A percentile compares a stretch with the other conserved stretches of the same genome.
Conservation (phyloP, 768 basidiomycete species). For the Boletellus sp. region DNA sequence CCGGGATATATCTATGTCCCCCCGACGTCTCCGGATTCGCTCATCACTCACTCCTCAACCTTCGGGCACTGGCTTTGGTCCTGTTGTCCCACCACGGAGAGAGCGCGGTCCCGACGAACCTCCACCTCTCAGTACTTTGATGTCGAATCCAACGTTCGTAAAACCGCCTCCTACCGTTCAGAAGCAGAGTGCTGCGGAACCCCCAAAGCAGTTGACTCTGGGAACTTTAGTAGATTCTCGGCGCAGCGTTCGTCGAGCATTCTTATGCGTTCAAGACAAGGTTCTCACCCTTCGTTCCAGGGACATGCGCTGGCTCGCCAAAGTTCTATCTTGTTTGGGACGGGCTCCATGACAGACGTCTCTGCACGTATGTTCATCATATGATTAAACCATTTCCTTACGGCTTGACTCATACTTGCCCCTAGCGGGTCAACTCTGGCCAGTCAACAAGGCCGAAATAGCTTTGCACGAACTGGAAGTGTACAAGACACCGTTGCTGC, state of each 20-base stretch:
- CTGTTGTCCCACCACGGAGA: conserved; percentile 35
- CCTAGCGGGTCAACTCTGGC: conserved; percentile 28
- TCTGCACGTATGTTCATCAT: conserved; percentile 29
- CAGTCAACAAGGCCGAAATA: conserved; percentile 55
- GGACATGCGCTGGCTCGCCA: conserved; percentile 49
- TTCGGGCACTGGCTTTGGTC: conserved; percentile 39
- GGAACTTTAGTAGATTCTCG: conserved; percentile 57
- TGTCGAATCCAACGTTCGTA: conserved; percentile 66
- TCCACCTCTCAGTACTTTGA: conserved; percentile 58
- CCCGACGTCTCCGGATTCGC: conserved; percentile 51
- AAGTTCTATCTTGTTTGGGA: conserved; percentile 49
- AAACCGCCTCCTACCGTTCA: conserved; percentile 46
- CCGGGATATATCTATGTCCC: conserved; percentile 46
- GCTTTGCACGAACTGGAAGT: conserved; percentile 70
- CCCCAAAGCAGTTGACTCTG: conserved; percentile 43
- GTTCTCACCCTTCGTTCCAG: conserved; percentile 29
- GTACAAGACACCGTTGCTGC: conserved; percentile 75
- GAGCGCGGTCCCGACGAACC: conserved; percentile 63
- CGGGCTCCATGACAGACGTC: conserved; percentile 33
- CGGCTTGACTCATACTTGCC: conserved; percentile 13
- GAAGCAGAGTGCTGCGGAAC: conserved; percentile 18
- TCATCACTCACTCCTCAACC: conserved; percentile 72
- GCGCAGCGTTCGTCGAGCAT: conserved; percentile 44
- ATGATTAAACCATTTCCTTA: conserved; percentile 3
- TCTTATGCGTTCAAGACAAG: not conserved